Evolutionary conservation across 2,329 filamentous ascomycete species (phyloP), one percentile per base, ranked within the genome.

Genomic region (Macrophomina phaseolina): DNA sequence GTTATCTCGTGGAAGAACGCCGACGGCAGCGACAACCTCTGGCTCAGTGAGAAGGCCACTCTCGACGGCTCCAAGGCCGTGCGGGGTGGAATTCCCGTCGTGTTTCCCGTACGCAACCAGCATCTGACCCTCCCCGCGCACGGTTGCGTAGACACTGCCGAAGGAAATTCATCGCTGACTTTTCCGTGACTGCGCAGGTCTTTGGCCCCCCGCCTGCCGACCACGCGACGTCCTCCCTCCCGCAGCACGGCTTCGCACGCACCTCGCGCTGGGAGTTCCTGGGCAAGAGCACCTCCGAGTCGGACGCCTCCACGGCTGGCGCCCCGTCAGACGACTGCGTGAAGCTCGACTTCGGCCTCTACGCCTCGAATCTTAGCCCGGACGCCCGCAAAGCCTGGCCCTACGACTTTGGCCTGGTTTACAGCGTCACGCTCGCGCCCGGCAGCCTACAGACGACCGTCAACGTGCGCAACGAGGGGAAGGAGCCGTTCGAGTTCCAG

Each of bases 301-400:
- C 83, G 8, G 80, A 79, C 8, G 48, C 55, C 23, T 67, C 78
- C 69, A 68, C 79, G 79, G 75, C 74, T 45, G 75, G 51, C 28
- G 38, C 51, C 16, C 28, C 51, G 38, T 38, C 51, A 36, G 63
- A 49, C 45, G 64, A 86, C 91, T 90, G 89, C 58, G 90, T 98
- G 71, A 97, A 97, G 85, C 89, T 99, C 68, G 95, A 99, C 82
- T 98, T 99, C 79, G 95, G 94, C 34, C 89, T 99, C 42, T 92
- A 91, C 62, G 86, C 88, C 34, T 84, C 86, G 62, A 90, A 90
- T 75, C 83, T 98, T 67, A 86, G 86, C 71, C 88, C 90, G 0
- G 86, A 89, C 51, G 86, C 87, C 71, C 88, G 87, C 75, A 86
- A 87, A 72, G 86, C 89, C 30, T 99, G 95, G 95, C 90, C 91